Base-by-base conservation (phyloP, 805 yeast species). In the Candida chilensis region DNA sequence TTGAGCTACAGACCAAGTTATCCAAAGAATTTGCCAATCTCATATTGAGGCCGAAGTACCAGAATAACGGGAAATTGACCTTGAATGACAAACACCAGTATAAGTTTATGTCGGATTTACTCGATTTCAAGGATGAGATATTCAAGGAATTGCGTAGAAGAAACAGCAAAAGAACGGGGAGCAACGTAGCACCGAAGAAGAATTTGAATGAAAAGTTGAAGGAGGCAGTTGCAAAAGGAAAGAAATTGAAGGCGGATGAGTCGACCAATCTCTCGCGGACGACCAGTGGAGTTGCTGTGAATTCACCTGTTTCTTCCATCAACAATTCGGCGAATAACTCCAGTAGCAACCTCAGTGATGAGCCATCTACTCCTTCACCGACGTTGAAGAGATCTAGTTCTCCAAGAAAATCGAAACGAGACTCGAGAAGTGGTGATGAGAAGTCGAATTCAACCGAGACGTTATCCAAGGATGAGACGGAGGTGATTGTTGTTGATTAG, bases 11-110 rank as follows among this genome's bases (percentile, higher is more conserved):
- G 43, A 51, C 47, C 11, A 57, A 59, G n/a, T 64, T 85, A 16
- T 67, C 85, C 4, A 74, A 72, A 37, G 87, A 79, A 40, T 72
- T 83, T 42, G 77, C 84, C 1, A 62, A 63, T 22, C 71, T 82
- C 36, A 60, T 83, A 16, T 49, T 78, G 35, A 58, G 81, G 31
- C 79, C 82, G 19, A 53, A 57, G 30, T 47, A 51, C 9, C 67
- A 66, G 32, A 57, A 63, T 2, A 55, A 60, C 7, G 40, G 25
- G 6, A 22, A 22, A 11, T 22, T 62, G n/a, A 60, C 67, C n/a
- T 50, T 72, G 27, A 70, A 66, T 34, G 86, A 78, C 44, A 62
- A 69, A 21, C 72, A 75, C 46, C 75, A 81, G 5, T 63, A 56
- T 36, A 61, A 67, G 34, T 68, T 84, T 27, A 59, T 82, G 27